Conservation (phyloP, 129 eudicot species). For the Flaveria robusta region DNA sequence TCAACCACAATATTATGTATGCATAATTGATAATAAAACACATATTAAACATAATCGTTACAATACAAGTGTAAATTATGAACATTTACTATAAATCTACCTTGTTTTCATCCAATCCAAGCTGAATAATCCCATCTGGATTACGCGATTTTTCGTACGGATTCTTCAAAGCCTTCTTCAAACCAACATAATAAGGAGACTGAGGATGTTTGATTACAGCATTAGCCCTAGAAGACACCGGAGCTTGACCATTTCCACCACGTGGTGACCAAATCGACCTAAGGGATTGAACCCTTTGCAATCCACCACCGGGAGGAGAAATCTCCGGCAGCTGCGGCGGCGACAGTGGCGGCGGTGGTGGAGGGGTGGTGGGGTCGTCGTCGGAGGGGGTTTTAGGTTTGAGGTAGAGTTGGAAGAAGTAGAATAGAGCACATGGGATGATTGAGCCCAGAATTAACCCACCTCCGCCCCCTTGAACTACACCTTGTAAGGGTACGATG, state of each 20-base stretch:
- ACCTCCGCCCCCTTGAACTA: conserved; percentile 77
- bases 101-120: conserved; percentile 67
- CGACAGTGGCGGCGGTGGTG: background rate
- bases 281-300: conserved; percentile 55
- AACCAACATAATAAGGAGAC: conserved; percentile 39
- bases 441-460: conserved; percentile 62
- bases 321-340: conserved; percentile 39
- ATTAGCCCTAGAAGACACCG: no score
- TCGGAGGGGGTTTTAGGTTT: conserved; percentile 44
- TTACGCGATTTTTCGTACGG: conserved; percentile 51
- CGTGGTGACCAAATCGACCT: conserved; percentile 40
- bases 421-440: conserved; percentile 90
- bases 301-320: conserved; percentile 29
- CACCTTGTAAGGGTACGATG: conserved; percentile 94
- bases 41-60: no score
- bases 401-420: conserved; percentile 76
- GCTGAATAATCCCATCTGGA: conserved; percentile 71
- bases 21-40: no score
- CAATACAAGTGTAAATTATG: no score
- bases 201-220: no score
- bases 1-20: no score
- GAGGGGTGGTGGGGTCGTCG: conserved; percentile 10
- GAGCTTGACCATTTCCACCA: background rate
- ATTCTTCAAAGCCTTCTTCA: conserved; percentile 51
- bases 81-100: conserved; percentile 23